Evolutionary conservation across 257 asterid species (phyloP).

Genomic region (Coffea eugenioides): DNA sequence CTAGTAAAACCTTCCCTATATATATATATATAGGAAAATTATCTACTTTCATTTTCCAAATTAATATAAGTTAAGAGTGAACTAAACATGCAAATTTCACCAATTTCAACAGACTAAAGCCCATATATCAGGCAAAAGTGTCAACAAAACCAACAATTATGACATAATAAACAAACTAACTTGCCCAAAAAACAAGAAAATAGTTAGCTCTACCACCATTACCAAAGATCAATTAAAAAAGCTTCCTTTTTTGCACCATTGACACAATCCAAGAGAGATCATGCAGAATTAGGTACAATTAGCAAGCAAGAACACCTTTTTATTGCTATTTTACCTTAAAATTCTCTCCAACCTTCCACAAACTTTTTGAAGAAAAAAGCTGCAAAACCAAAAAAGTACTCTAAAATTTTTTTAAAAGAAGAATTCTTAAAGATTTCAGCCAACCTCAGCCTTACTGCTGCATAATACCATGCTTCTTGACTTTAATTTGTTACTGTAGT

Average conservation of each 20-base stretch:
- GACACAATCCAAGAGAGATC: conserved; percentile 44
- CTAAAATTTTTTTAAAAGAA: conserved; percentile 2
- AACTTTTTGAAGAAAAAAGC: conserved; percentile 48
- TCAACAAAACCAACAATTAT: neutral
- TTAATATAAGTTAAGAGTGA: neutral
- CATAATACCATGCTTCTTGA: conserved; percentile 24
- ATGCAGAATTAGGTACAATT: neutral
- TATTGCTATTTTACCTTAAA: conserved; percentile 34
- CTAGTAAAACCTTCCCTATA: neutral
- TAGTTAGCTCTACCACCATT: conserved; percentile 1
- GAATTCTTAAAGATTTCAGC: conserved; percentile 24
- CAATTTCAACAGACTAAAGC: neutral
- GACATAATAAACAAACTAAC: conserved; percentile 7
- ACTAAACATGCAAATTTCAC: neutral
- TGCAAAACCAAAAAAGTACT: conserved; percentile 26
- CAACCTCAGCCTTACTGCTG: conserved; percentile 24
- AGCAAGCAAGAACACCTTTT: conserved; percentile 8
- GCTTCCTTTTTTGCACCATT: conserved; percentile 16
- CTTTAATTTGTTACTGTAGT: too few relatives aligned
- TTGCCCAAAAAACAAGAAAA: conserved; percentile 23
- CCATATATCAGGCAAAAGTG: neutral
- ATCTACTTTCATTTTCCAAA: neutral
- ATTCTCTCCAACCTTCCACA: conserved; percentile 41
- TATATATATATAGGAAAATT: neutral
- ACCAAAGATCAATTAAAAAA: conserved; percentile 11